Evolutionary conservation across 1,284 basidiomycete genomes (phyloP), one percentile per base, ranked within the genome.

Genomic region (Meripilus lineatus): DNA sequence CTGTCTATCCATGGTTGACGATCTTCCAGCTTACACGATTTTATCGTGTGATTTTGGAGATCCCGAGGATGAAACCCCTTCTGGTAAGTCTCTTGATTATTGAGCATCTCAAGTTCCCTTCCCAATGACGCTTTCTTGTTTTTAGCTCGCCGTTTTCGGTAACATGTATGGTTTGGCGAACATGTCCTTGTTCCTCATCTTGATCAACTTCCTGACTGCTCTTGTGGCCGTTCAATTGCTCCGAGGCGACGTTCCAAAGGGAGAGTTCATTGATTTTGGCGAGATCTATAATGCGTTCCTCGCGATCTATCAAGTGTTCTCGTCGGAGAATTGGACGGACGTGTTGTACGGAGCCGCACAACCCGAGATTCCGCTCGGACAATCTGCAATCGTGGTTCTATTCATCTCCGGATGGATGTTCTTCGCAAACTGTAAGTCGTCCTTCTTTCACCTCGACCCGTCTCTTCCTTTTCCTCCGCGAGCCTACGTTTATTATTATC

Each of bases 241-340:
- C 24, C 83, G 93, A 17, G 94, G 94, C 1, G 91, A 97, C 59
- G 71, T 94, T 50, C 61, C 65, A 2, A 60, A 66, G 14, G 69
- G 68, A 20, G 56, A 66, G 3, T 65, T 74, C 6, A 84, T 93
- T 71, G 89, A 88, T 51, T 98, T 94, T 64, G 84, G 87, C n/a
- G 81, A 93, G 55, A 70, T 93, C 4, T 95, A 83, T 72, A 94
- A 91, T 58, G 72, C 89, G 0, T 98, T 95, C 63, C 66, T 98
- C 17, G 92, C 81, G 5, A 78, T 95, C 59, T 99, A 96, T 61
- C 81, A 95, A 65, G 74, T 98, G 5, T 92, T 94, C 67, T 93
- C 93, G 0, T 92, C 92, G 0, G 95, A 99, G 64, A 89, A 98
- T 62, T 99, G 95, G 95, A 89, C 89, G 2, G 71, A 76, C 43